Conservation (phyloP, 169 alveolate species). For the Condylostoma magnum region DNA sequence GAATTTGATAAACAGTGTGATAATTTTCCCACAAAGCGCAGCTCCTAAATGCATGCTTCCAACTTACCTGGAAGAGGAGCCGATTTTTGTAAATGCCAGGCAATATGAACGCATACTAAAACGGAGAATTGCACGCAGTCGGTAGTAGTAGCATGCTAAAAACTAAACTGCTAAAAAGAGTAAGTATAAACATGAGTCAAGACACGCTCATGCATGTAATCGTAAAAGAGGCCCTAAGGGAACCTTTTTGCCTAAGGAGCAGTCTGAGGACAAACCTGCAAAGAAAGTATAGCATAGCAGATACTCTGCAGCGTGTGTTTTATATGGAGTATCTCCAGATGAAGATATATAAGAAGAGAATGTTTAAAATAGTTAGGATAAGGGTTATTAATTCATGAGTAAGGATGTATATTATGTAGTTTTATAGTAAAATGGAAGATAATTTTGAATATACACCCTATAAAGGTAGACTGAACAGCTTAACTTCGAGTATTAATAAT, state of each 20-base stretch:
- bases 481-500: no score
- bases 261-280: conserved; percentile 33
- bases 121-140: conserved; percentile 53
- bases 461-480: no score
- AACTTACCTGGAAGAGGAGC: conserved; percentile 42
- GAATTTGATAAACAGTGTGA: no score
- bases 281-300: conserved; percentile 42
- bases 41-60: conserved; percentile 36
- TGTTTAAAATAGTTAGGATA: no score
- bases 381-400: no score
- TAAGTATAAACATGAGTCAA: conserved; percentile 54
- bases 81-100: conserved; percentile 47
- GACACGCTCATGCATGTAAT: conserved; percentile 58
- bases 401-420: no score
- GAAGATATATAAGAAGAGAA: no score
- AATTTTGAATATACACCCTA: no score
- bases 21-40: no score
- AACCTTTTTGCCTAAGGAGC: conserved; percentile 47
- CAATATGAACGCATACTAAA: conserved; percentile 57
- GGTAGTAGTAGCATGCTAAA: conserved; percentile 31
- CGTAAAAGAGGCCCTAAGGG: conserved; percentile 55
- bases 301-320: conserved; percentile 45
- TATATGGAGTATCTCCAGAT: conserved; percentile 28
- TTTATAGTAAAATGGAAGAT: no score
- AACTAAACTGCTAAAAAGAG: conserved; percentile 29